Base-by-base conservation (phyloP, 371 early-diverging fungal genomes). In the Cokeromyces recurvatus region DNA sequence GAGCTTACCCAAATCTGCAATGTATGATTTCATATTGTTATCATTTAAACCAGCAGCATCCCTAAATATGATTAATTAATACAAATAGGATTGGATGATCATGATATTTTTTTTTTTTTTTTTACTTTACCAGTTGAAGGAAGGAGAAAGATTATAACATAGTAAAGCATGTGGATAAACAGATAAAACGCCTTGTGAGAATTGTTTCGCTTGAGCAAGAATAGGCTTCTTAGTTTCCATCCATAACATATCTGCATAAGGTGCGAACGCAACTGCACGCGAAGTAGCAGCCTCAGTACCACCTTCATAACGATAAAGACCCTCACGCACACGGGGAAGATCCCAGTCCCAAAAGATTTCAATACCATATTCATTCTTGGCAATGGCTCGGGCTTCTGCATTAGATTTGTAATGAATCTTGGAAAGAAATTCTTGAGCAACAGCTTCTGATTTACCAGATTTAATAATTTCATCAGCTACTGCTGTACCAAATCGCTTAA, bases 211-310 rank as follows among this genome's bases (percentile, higher is more conserved):
- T 75, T 97, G 98, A 35, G 77, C 64, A 48, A 82, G 78, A 56
- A 93, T 92, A 29, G 98, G 97, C 67, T 85, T 90, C 68, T 86
- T 89, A 55, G 95, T 94, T 75, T 97, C 97, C 97, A 96, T 96
- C 98, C 97, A 97, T 32, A 95, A 66, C 55, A 96, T 73, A 70
- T 97, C 98, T 59, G 90, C 82, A 80, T 93, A 95, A n/a, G 89
- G 90, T 45, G 94, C 87, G 59, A 85, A 97, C 41, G 91, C 90
- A 41, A 86, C 68, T 45, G 91, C 90, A 68, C 97, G 90, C 64
- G 82, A 77, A 57, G 89, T 87, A 71, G 91, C 91, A 51, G 87
- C 88, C 41, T 87, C 80, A 38, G 94, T 95, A 48, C 95, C 94
- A 59, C 95, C 95, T 56, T 88, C 85, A 82, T 92, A 91, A 55